Conservation (phyloP, 306 rosid genomes). For the Citrullus amarus region DNA sequence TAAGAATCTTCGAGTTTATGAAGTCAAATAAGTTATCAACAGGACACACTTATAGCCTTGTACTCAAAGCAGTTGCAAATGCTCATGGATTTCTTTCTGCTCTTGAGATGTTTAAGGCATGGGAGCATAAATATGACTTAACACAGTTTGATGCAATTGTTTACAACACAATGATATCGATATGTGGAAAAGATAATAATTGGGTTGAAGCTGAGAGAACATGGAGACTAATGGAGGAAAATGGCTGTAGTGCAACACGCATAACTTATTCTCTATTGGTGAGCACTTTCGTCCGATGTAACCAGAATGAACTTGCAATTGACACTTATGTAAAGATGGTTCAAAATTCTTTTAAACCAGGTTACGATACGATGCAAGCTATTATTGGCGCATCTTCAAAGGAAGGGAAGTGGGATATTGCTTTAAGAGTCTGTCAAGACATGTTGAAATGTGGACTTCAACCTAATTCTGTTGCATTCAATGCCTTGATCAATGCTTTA, state of each 20-base stretch:
- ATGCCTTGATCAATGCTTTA: constrained; percentile 59
- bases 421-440: constrained; percentile 38
- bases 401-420: constrained; percentile 71
- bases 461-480: constrained; percentile 57
- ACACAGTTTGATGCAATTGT: constrained; percentile 50
- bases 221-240: constrained; percentile 63
- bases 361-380: constrained; percentile 47
- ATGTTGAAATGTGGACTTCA: constrained; percentile 42
- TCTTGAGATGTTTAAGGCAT: constrained; percentile 34
- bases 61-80: constrained; percentile 54
- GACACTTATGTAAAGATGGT: constrained; percentile 67
- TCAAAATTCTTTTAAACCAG: constrained; percentile 49
- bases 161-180: constrained; percentile 75
- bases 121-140: constrained; percentile 30
- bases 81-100: constrained; percentile 39
- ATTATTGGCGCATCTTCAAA: constrained; percentile 49
- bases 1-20: constrained; percentile 44
- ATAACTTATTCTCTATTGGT: constrained; percentile 55
- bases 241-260: constrained; percentile 31
- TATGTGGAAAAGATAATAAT: constrained; percentile 45
- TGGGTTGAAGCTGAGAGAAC: constrained; percentile 68
- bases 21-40: constrained; percentile 38
- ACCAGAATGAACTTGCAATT: constrained; percentile 64
- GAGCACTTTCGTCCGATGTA: constrained; percentile 44
- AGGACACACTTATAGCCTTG: constrained; percentile 65